Percentiles rank a stretch among this genome's conserved stretches.
Evolutionary conservation across 2,329 filamentous ascomycete genomes (phyloP).

Genomic region (Alternaria triticina): DNA sequence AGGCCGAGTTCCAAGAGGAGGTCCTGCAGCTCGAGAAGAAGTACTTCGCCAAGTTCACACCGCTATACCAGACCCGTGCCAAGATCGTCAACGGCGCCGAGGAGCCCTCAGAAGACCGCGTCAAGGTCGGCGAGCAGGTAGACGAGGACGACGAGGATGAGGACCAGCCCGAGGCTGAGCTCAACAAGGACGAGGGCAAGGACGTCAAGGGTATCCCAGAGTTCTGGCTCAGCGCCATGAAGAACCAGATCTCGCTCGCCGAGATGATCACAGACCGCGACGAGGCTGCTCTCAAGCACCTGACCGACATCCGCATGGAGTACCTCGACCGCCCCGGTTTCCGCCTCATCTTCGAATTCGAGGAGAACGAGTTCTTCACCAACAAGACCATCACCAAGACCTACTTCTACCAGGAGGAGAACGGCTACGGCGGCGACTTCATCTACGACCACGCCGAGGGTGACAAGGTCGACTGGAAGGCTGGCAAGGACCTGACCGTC

Average conservation of each 20-base stretch:
- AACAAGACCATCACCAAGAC: constrained; percentile 98
- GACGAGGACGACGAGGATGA: constrained; percentile 68
- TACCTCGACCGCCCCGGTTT: constrained; percentile 98
- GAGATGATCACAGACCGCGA: constrained; percentile 99
- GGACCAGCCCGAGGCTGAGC: constrained; percentile 59
- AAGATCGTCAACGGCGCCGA: constrained; percentile 85
- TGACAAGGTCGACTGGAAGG: constrained; percentile 97
- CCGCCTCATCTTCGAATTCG: constrained; percentile 97
- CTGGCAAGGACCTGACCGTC: constrained; percentile 90
- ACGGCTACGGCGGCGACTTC: constrained; percentile 97
- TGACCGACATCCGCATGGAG: constrained; percentile 97
- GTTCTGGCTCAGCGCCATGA: constrained; percentile 99
- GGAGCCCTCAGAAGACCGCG: constrained; percentile 87
- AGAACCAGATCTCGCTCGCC: constrained; percentile 95
- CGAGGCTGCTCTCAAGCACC: constrained; percentile 87
- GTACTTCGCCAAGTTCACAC: constrained; percentile 98
- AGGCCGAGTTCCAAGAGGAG: constrained; percentile 98
- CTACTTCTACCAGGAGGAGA: constrained; percentile 99
- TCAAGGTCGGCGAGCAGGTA: constrained; percentile 83
- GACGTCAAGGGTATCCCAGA: constrained; percentile 85
- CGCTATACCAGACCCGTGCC: constrained; percentile 93
- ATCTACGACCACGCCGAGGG: constrained; percentile 99
- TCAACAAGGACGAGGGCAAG: constrained; percentile 63
- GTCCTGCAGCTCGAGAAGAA: constrained; percentile 98
- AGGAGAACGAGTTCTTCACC: constrained; percentile 93